phyloP scores from a whole-genome alignment of 1,284 basidiomycete genomes.

The Gomphus sp. region DNA sequence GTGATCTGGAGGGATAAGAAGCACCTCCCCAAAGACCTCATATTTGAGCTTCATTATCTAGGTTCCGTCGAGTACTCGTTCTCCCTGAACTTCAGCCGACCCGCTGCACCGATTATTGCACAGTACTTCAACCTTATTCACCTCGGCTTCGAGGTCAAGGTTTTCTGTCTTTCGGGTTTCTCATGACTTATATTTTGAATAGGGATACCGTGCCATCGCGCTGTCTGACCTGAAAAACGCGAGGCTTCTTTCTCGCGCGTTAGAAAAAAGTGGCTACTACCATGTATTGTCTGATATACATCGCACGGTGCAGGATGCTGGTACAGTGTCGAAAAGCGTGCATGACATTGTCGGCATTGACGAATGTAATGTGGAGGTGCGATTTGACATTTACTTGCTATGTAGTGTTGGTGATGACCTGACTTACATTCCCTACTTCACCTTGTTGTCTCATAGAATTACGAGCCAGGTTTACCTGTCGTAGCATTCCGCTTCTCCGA shows the following conservation, averaged over 20 bases:
- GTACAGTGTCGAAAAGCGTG: constrained; percentile 24
- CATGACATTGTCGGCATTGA: constrained; percentile 30
- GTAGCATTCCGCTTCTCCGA: constrained; percentile 89
- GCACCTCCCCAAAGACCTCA: constrained; percentile 77
- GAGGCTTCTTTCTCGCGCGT: constrained; percentile 74
- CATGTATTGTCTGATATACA: constrained; percentile 69
- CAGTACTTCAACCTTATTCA: constrained; percentile 91
- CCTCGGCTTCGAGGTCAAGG: constrained; percentile 56
- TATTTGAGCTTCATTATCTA: constrained; percentile 89
- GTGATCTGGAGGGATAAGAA: constrained; percentile 74
- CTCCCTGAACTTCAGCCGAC: constrained; percentile 92
- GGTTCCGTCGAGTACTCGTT: constrained; percentile 64
- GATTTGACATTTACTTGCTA: constrained; percentile 8
- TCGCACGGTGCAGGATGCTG: constrained; percentile 20
- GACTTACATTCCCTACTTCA: neutral
- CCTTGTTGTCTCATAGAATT: constrained; percentile 33
- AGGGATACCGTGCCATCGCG: constrained; percentile 69
- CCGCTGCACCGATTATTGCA: constrained; percentile 82
- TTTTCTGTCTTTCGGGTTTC: neutral
- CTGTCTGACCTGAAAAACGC: constrained; percentile 78
- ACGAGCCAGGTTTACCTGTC: constrained; percentile 78
- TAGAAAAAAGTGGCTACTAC: constrained; percentile 77
- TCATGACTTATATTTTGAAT: constrained; percentile 14
- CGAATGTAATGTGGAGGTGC: constrained; percentile 48
- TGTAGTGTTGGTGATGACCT: neutral